phyloP scores from a whole-genome alignment of 306 rosid species.

The Astragalus glycyphyllos region DNA sequence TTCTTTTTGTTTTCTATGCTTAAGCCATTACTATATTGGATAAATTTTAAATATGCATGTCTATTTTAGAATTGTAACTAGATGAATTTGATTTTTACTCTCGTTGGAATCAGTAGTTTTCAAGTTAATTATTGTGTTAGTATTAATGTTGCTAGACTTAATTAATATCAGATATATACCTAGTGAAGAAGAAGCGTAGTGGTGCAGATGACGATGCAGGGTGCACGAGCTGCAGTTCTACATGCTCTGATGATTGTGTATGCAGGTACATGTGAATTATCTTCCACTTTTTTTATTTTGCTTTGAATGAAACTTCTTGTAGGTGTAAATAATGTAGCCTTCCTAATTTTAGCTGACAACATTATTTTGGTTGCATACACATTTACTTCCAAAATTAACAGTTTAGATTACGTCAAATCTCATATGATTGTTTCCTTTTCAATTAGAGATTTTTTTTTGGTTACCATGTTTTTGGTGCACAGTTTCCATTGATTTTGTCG shows the following conservation, averaged over 20 bases:
- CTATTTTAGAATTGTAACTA: slow-evolving; percentile 34
- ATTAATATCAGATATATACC: slow-evolving; percentile 68
- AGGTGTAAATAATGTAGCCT: slow-evolving; percentile 21
- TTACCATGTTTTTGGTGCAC: too few relatives aligned
- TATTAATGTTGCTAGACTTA: slow-evolving; percentile 51
- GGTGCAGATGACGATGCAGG: slow-evolving; percentile 72
- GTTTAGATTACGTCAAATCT: too few relatives aligned
- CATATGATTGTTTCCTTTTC: too few relatives aligned
- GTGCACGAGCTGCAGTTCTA: slow-evolving; percentile 67
- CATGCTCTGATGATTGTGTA: slow-evolving; percentile 77
- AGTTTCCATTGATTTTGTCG: too few relatives aligned
- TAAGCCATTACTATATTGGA: slow-evolving; percentile 31
- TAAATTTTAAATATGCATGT: slow-evolving; percentile 15
- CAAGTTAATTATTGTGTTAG: slow-evolving; percentile 25
- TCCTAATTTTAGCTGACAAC: slow-evolving; percentile 1
- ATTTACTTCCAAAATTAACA: too few relatives aligned
- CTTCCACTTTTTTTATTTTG: slow-evolving; percentile 27
- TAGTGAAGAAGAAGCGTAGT: slow-evolving; percentile 87
- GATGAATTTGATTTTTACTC: slow-evolving; percentile 22
- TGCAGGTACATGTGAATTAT: slow-evolving; percentile 71
- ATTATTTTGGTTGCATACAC: slow-evolving; percentile 8
- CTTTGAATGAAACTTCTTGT: slow-evolving; percentile 6
- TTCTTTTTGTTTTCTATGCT: slow-evolving; percentile 24
- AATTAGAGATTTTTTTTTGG: too few relatives aligned
- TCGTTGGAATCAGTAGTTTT: slow-evolving; percentile 13